Conservation (phyloP, 2,329 filamentous ascomycete species). For the Hypoxylon sp. region DNA sequence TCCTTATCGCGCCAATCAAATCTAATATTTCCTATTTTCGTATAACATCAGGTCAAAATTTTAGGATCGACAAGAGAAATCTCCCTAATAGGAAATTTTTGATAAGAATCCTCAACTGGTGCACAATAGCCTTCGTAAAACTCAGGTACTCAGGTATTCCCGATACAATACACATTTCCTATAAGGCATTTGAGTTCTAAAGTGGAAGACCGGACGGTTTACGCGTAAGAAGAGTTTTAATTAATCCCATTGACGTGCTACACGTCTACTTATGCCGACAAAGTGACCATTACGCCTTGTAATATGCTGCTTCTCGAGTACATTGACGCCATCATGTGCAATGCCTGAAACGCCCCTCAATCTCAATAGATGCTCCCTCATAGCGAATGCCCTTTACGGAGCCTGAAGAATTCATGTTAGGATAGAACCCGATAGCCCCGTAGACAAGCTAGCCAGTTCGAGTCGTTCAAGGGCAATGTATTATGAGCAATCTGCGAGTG, state of each 20-base stretch:
- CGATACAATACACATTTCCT: background rate
- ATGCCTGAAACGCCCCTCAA: slow-evolving; percentile 27
- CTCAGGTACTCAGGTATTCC: background rate
- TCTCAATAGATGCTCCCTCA: slow-evolving; percentile 21
- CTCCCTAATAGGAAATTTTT: no score
- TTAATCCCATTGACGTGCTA: slow-evolving; percentile 21
- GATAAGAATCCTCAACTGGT: no score
- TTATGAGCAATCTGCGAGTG: slow-evolving; percentile 1
- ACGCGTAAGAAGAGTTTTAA: slow-evolving; percentile 15
- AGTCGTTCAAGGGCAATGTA: background rate
- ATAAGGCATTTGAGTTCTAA: background rate
- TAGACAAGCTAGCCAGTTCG: background rate
- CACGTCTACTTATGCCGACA: slow-evolving; percentile 17
- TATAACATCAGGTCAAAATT: no score
- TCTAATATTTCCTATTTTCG: no score
- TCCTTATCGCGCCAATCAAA: no score
- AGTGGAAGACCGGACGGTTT: background rate
- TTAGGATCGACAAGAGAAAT: no score
- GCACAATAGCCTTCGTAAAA: no score
- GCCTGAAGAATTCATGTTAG: slow-evolving; percentile 9
- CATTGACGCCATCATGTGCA: slow-evolving; percentile 36
- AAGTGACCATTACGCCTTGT: slow-evolving; percentile 36
- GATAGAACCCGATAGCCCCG: slow-evolving; percentile 7
- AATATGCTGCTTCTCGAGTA: slow-evolving; percentile 33
- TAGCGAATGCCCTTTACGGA: slow-evolving; percentile 9